Evolutionary conservation across 1,284 basidiomycete species (phyloP).

Genomic region (Cryptococcus sp.): DNA sequence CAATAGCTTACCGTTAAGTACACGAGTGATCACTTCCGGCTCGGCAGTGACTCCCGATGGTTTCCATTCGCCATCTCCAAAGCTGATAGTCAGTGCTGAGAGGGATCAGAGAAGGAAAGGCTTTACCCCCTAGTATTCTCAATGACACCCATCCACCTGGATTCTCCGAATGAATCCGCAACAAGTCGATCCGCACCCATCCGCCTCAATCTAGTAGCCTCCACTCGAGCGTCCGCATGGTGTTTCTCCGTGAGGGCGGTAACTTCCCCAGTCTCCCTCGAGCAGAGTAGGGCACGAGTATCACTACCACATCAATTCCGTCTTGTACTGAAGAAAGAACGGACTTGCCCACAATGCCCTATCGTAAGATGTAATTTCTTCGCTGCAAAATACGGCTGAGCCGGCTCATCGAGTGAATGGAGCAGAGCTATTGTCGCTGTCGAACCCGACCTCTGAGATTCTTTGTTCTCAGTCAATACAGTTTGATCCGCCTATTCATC

Average conservation of each 20-base stretch:
- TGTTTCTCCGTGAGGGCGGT: constrained; percentile 83
- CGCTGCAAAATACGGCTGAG: constrained; percentile 74
- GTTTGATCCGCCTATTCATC: constrained; percentile 56
- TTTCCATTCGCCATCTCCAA: constrained; percentile 90
- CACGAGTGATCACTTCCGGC: constrained; percentile 78
- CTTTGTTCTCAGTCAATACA: constrained; percentile 58
- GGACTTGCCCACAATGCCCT: constrained; percentile 80
- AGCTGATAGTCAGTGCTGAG: constrained; percentile 49
- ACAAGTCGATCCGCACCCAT: constrained; percentile 80
- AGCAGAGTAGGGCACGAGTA: constrained; percentile 79
- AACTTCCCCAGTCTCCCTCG: constrained; percentile 65
- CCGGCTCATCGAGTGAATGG: constrained; percentile 72
- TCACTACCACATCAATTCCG: constrained; percentile 56
- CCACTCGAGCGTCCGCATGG: constrained; percentile 83
- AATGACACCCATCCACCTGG: constrained; percentile 91
- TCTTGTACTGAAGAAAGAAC: background rate
- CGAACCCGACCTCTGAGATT: constrained; percentile 59
- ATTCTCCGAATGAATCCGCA: constrained; percentile 93
- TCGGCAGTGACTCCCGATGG: constrained; percentile 88
- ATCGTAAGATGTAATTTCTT: constrained; percentile 69
- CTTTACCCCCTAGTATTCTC: constrained; percentile 86
- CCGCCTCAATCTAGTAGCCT: constrained; percentile 75
- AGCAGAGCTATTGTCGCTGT: constrained; percentile 86
- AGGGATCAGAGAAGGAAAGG: too few relatives aligned
- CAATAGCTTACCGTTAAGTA: constrained; percentile 62